These are phyloP conservation scores for Gynandropsis gynandra DNA, from an alignment of 345 rosid species.

Conservation along the genomic window DNA sequence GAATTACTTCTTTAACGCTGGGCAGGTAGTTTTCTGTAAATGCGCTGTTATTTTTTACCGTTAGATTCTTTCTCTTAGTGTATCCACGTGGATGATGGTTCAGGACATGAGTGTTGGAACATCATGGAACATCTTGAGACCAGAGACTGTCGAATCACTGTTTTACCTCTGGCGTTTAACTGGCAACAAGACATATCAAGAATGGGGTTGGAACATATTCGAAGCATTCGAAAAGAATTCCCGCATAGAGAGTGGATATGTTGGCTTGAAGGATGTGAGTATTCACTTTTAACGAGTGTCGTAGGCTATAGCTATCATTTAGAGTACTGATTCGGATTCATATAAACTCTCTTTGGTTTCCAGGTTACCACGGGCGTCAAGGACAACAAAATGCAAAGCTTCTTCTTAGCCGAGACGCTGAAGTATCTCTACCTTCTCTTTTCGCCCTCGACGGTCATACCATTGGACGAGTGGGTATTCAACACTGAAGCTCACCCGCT, in stretches of 20 bases:
- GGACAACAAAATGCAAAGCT: slow-evolving; percentile 98
- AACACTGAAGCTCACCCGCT: slow-evolving; percentile 97
- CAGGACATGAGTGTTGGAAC: slow-evolving; percentile 99
- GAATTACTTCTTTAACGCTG: slow-evolving; percentile 77
- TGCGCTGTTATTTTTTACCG: neutral
- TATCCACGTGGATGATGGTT: slow-evolving; percentile 13
- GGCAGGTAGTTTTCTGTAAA: slow-evolving; percentile 36
- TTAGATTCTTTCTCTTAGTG: slow-evolving; percentile 3
- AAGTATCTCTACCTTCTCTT: slow-evolving; percentile 86
- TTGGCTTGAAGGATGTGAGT: slow-evolving; percentile 93
- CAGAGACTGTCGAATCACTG: slow-evolving; percentile 93
- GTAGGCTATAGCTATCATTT: slow-evolving; percentile 6
- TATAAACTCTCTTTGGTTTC: slow-evolving; percentile 4
- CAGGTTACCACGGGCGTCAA: slow-evolving; percentile 81
- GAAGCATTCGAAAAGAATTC: slow-evolving; percentile 93
- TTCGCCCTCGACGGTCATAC: slow-evolving; percentile 69
- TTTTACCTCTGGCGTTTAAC: slow-evolving; percentile 94
- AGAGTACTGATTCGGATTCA: neutral
- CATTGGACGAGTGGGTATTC: slow-evolving; percentile 97
- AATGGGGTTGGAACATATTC: slow-evolving; percentile 99
- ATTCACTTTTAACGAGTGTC: neutral
- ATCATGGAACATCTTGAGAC: slow-evolving; percentile 93
- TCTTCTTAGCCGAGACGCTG: slow-evolving; percentile 92
- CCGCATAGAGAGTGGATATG: slow-evolving; percentile 77
- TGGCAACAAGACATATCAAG: slow-evolving; percentile 88